A percentile compares a stretch with the other conserved stretches of the same genome.
These are phyloP conservation scores for Hanseniaspora meyeri DNA, from an alignment of 805 yeast genomes.

Conservation along the genomic window DNA sequence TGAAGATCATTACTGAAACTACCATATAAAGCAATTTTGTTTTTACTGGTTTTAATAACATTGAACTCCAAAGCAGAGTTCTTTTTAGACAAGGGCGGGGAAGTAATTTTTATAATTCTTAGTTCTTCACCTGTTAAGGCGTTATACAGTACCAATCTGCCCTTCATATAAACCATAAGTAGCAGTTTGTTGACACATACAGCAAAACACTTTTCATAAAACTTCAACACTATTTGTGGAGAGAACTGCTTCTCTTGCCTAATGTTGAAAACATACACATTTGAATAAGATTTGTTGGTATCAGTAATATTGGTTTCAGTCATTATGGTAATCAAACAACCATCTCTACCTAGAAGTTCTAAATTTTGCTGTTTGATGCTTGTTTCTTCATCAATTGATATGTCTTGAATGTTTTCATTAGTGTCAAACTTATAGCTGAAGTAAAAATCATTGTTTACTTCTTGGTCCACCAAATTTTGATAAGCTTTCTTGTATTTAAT, in stretches of 20 bases:
- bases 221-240: constrained; percentile 17
- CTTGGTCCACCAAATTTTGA: constrained; percentile 1
- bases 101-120: constrained; percentile 23
- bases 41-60: constrained; percentile 4
- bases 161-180: constrained; percentile 23
- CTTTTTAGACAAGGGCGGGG: constrained; percentile 5
- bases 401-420: constrained; percentile 14
- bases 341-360: constrained; percentile 26
- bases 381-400: constrained; percentile 24
- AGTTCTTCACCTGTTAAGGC: constrained; percentile 24
- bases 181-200: constrained; percentile 25
- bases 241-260: constrained; percentile 18
- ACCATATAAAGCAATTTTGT: constrained; percentile 9
- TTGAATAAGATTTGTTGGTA: constrained; percentile 18
- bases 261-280: constrained; percentile 20
- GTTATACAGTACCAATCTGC: constrained; percentile 23
- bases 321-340: constrained; percentile 24
- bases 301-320: constrained; percentile 20
- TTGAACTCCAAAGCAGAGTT: constrained; percentile 7
- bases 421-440: constrained; percentile 15
- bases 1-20: constrained; percentile 10
- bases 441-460: constrained; percentile 11
- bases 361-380: constrained; percentile 21
- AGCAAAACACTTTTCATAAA: constrained; percentile 22
- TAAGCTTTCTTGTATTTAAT: constrained; percentile 22